A percentile compares a stretch with the other conserved stretches of the same genome.
phyloP scores from a whole-genome alignment of 2,329 filamentous ascomycete species.

The Claviceps digitariae region DNA sequence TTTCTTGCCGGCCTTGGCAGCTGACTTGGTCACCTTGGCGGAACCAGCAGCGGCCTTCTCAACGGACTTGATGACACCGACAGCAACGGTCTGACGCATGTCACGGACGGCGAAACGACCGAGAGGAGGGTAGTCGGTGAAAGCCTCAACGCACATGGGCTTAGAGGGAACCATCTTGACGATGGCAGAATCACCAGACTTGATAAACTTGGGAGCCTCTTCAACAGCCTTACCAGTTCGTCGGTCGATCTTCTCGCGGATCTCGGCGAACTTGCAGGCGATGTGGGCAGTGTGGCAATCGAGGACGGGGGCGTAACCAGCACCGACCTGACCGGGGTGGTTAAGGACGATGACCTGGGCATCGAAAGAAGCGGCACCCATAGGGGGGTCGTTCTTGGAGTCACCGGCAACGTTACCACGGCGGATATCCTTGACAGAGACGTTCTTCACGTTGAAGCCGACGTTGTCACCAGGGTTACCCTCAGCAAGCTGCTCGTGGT shows the following conservation, averaged over 20 bases:
- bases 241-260: constrained; percentile 99
- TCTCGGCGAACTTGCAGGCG: constrained; percentile 99
- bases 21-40: constrained; percentile 60
- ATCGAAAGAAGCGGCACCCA: constrained; percentile 85
- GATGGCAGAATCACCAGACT: constrained; percentile 99
- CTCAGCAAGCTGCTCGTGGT: constrained; percentile 96
- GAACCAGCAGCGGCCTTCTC: constrained; percentile 44
- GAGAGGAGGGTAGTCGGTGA: constrained; percentile 98
- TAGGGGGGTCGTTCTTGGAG: constrained; percentile 98
- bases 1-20: constrained; percentile 64
- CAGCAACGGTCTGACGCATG: constrained; percentile 83
- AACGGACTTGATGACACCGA: constrained; percentile 89
- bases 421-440: constrained; percentile 99
- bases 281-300: constrained; percentile 99
- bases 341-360: constrained; percentile 99
- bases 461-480: constrained; percentile 99
- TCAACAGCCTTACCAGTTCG: constrained; percentile 98
- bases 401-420: constrained; percentile 99
- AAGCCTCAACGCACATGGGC: constrained; percentile 99
- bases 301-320: constrained; percentile 96
- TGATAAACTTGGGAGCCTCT: constrained; percentile 95
- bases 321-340: constrained; percentile 99
- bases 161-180: constrained; percentile 99
- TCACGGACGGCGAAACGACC: constrained; percentile 99
- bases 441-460: constrained; percentile 99